A percentile compares a stretch with the other conserved stretches of the same genome.
Evolutionary conservation across 176 grass and related monocot genomes (phyloP).

Genomic region (Rhynchospora tenuis): DNA sequence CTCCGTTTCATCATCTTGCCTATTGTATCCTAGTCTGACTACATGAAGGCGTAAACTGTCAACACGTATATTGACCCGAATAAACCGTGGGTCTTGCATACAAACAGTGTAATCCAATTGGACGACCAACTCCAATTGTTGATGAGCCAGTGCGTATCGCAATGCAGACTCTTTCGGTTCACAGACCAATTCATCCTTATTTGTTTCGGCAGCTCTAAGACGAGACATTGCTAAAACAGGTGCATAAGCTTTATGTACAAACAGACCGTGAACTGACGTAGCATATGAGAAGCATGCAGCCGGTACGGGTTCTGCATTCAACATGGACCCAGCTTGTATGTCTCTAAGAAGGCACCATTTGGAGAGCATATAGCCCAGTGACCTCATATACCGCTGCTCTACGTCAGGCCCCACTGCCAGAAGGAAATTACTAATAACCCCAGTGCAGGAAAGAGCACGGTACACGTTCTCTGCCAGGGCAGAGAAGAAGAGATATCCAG

Average conservation of each 20-base stretch:
- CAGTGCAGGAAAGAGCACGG: constrained; percentile 28
- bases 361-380: constrained; percentile 83
- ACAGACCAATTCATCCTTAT: constrained; percentile 17
- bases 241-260: constrained; percentile 60
- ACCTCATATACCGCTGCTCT: constrained; percentile 60
- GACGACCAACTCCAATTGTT: constrained; percentile 58
- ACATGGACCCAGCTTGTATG: constrained; percentile 28
- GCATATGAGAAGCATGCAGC: constrained; percentile 50
- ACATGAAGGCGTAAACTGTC: constrained; percentile 69
- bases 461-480: constrained; percentile 33
- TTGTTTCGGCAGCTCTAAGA: background rate
- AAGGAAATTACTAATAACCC: constrained; percentile 42
- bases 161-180: constrained; percentile 63
- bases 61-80: constrained; percentile 43
- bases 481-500: constrained; percentile 72
- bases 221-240: constrained; percentile 55
- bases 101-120: constrained; percentile 56
- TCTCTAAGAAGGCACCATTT: constrained; percentile 83
- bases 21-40: constrained; percentile 49
- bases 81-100: constrained; percentile 36
- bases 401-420: constrained; percentile 51
- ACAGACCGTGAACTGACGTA: constrained; percentile 45
- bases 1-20: constrained; percentile 4
- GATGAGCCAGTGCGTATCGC: constrained; percentile 62
- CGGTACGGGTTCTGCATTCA: constrained; percentile 3